phyloP scores from a whole-genome alignment of 2,329 filamentous ascomycete species.

The Ophiostoma quercus region DNA sequence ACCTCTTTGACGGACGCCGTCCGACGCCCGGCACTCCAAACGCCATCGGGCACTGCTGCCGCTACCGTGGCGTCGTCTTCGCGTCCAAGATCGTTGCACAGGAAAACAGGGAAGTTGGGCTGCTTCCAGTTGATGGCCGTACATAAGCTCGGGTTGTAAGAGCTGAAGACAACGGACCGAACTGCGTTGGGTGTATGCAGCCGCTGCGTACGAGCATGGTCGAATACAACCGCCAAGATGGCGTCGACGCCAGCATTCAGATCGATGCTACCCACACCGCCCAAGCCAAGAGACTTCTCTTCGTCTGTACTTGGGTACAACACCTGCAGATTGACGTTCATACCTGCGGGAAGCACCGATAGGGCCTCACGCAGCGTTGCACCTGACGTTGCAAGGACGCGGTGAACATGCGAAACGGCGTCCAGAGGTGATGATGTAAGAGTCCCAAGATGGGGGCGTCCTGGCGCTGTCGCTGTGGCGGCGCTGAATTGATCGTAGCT shows the following conservation, averaged over 20 bases:
- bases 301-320: constrained; percentile 76
- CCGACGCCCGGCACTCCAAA: constrained; percentile 59
- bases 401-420: constrained; percentile 62
- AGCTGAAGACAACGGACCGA: constrained; percentile 87
- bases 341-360: constrained; percentile 64
- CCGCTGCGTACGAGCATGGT: constrained; percentile 70
- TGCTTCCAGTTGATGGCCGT: constrained; percentile 98
- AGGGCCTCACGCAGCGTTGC: constrained; percentile 76
- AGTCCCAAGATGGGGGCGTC: constrained; percentile 41
- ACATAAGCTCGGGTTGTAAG: constrained; percentile 84
- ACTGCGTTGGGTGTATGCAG: constrained; percentile 65
- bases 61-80: constrained; percentile 40
- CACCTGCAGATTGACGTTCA: constrained; percentile 89
- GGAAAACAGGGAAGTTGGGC: constrained; percentile 91
- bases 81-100: constrained; percentile 85
- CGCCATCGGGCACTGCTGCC: constrained; percentile 36
- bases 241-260: constrained; percentile 83
- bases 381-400: constrained; percentile 67
- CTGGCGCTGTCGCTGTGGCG: constrained; percentile 43
- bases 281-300: constrained; percentile 63
- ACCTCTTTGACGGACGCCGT: constrained; percentile 90
- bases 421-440: constrained; percentile 45
- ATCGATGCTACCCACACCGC: constrained; percentile 60
- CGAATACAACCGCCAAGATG: constrained; percentile 79
- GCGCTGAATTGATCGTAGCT: constrained; percentile 66